Conservation (phyloP, 805 yeast genomes). For the Gaillardinia entomophila region DNA sequence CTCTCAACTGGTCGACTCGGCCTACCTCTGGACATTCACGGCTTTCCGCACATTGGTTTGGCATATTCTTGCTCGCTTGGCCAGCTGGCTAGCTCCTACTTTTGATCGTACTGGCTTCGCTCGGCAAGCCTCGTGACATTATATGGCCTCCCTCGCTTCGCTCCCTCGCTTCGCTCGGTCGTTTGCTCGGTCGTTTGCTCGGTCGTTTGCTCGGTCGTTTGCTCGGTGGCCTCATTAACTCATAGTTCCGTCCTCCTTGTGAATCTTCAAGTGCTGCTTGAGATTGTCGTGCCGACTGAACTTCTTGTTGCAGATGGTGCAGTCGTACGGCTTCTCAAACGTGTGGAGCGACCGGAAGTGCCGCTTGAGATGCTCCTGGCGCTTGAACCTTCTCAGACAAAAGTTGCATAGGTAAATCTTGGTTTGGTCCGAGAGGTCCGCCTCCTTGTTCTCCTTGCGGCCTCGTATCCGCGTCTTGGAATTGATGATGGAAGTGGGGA, state of each 20-base stretch:
- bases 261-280: constrained; percentile 62
- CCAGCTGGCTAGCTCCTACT: too few relatives aligned
- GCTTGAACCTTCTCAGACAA: constrained; percentile 60
- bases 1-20: too few relatives aligned
- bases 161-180: too few relatives aligned
- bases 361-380: constrained; percentile 74
- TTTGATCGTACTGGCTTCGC: too few relatives aligned
- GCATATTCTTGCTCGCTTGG: too few relatives aligned
- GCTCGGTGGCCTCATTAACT: too few relatives aligned
- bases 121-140: too few relatives aligned
- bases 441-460: constrained; percentile 56
- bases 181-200: too few relatives aligned
- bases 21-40: too few relatives aligned
- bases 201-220: too few relatives aligned
- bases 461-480: constrained; percentile 46
- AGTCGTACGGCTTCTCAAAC: constrained; percentile 63
- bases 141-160: too few relatives aligned
- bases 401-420: constrained; percentile 60
- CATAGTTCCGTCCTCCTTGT: constrained; percentile 21
- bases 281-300: constrained; percentile 64
- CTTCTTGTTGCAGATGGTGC: constrained; percentile 55
- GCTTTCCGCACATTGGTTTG: too few relatives aligned
- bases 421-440: constrained; percentile 42
- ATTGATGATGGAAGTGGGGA: constrained; percentile 26
- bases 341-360: constrained; percentile 72